Evolutionary conservation across 352 stramenopile genomes (phyloP), one percentile per base, ranked within the genome.

Genomic region (Pythium sukuiense): DNA sequence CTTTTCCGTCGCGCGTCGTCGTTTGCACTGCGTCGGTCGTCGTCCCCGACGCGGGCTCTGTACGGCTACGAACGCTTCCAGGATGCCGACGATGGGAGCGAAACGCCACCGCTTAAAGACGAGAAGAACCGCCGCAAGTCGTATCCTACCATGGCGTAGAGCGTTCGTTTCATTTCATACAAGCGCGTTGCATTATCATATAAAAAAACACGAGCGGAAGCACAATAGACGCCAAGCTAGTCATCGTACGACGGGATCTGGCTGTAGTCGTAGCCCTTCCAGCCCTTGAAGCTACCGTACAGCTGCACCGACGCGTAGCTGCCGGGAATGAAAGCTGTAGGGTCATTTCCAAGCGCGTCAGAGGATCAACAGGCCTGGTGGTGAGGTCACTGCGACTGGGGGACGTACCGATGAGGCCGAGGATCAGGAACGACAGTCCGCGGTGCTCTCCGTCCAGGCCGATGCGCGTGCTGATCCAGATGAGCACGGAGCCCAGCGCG

Each of bases 181-280:
- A 24, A 37, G 16, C 37, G 26, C 29, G 18, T 27, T 20, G 49
- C 16, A n/a, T 56, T 56, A 20, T 56, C 27, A 32, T 56, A 16
- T 14, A 20, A 56, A 30, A 18, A 16, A 56, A 24, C 12, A 14
- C 3, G 9, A 7, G 30, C 18, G 18, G 11, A 24, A 56, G 26
- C 24, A 26, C 48, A 55, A 35, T 48, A 39, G 37, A 61, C 9
- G n/a, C 1, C n/a, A 33, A 1, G n/a, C 77, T 56, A 95, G 65
- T 93, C 87, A 63, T 95, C 87, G 64, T 93, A 95, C 45, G 85
- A 93, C 41, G 87, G 85, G 52, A 95, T 80, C 59, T 95, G 83
- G 69, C 79, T 85, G 76, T 93, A 95, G 67, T 89, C 62, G 74
- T 92, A 95, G 59, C 87, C 87, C 59, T 88, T 87, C 87, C 87